These are phyloP conservation scores for Cladosporium oxysporum DNA, from an alignment of 2,329 filamentous ascomycete species.

Conservation along the genomic window DNA sequence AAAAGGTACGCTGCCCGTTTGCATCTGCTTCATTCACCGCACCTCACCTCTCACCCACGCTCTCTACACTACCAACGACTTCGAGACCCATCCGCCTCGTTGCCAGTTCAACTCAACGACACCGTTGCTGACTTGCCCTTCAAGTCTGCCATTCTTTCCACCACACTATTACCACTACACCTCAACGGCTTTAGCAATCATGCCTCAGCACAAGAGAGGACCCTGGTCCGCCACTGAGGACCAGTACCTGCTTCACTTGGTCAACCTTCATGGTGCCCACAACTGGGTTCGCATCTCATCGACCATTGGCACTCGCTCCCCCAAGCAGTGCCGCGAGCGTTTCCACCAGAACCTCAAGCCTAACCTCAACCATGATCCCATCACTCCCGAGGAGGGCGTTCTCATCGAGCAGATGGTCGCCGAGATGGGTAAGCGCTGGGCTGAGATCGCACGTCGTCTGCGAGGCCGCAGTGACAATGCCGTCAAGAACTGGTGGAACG, in stretches of 20 bases:
- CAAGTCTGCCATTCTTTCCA: slow-evolving; percentile 21
- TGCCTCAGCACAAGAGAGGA: slow-evolving; percentile 66
- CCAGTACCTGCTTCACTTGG: slow-evolving; percentile 66
- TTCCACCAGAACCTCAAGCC: slow-evolving; percentile 93
- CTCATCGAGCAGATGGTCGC: slow-evolving; percentile 76
- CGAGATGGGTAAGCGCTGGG: slow-evolving; percentile 85
- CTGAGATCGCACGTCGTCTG: slow-evolving; percentile 82
- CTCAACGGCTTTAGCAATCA: slow-evolving; percentile 30
- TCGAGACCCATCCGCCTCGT: slow-evolving; percentile 31
- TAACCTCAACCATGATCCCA: slow-evolving; percentile 74
- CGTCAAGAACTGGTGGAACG: slow-evolving; percentile 98
- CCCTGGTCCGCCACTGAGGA: slow-evolving; percentile 84
- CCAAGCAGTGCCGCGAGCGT: slow-evolving; percentile 93
- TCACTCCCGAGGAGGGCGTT: slow-evolving; percentile 73
- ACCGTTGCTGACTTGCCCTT: slow-evolving; percentile 16
- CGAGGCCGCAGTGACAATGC: slow-evolving; percentile 89
- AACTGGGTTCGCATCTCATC: slow-evolving; percentile 90
- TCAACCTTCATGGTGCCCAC: slow-evolving; percentile 69
- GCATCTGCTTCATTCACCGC: slow-evolving; percentile 11
- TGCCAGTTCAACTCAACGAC: slow-evolving; percentile 26
- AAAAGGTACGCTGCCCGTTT: slow-evolving; percentile 21
- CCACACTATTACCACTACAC: slow-evolving; percentile 15
- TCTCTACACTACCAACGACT: slow-evolving; percentile 31
- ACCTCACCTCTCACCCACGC: slow-evolving; percentile 17
- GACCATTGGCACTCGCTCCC: slow-evolving; percentile 73